Conservation (phyloP, 2,329 filamentous ascomycete species). For the Ascochyta lentis region DNA sequence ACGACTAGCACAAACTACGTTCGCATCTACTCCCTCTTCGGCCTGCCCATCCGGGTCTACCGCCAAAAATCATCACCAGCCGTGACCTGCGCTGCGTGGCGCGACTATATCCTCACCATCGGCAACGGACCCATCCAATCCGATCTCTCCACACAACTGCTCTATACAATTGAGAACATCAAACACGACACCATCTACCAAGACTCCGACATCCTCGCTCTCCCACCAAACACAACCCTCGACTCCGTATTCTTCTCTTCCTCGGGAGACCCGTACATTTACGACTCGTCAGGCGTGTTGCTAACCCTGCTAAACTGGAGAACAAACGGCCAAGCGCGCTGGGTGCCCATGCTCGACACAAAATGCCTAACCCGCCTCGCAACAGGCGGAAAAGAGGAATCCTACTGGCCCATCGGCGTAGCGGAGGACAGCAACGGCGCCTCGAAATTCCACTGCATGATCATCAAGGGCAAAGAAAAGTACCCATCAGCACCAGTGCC, state of each 20-base stretch:
- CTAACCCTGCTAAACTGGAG: constrained; percentile 92
- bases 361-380: constrained; percentile 81
- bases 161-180: constrained; percentile 94
- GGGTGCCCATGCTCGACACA: constrained; percentile 93
- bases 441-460: constrained; percentile 96
- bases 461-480: constrained; percentile 92
- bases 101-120: constrained; percentile 94
- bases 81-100: constrained; percentile 92
- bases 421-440: constrained; percentile 85
- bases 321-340: constrained; percentile 79
- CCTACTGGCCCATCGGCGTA: constrained; percentile 94
- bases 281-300: constrained; percentile 89
- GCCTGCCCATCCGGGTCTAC: constrained; percentile 86
- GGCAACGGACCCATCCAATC: constrained; percentile 87
- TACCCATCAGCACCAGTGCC: constrained; percentile 85
- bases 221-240: constrained; percentile 75
- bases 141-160: constrained; percentile 77
- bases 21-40: constrained; percentile 90
- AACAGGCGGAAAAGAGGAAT: constrained; percentile 83
- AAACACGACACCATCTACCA: constrained; percentile 94
- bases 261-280: constrained; percentile 93
- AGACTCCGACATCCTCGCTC: constrained; percentile 87
- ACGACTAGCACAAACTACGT: constrained; percentile 89
- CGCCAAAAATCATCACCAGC: constrained; percentile 88
- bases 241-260: constrained; percentile 92